phyloP scores from a whole-genome alignment of 176 grass and related monocot genomes.

The Echinochloa phyllopogon region DNA sequence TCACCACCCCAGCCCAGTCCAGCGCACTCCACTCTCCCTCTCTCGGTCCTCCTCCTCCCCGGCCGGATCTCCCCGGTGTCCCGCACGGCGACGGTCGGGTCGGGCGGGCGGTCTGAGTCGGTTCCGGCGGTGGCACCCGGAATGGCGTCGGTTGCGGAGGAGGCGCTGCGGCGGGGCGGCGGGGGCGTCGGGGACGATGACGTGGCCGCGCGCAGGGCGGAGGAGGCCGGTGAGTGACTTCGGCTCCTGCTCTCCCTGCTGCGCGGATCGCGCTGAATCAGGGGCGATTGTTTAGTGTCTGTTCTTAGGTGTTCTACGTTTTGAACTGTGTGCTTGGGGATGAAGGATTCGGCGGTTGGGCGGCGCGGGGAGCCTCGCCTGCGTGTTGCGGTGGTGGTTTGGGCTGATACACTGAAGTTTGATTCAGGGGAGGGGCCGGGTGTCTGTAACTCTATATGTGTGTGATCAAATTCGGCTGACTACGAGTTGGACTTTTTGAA shows the following conservation, averaged over 20 bases:
- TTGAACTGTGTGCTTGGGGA: not conserved
- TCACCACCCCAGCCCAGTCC: not conserved
- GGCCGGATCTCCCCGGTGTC: not conserved
- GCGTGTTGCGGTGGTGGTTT: not conserved
- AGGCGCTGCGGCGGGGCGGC: not conserved
- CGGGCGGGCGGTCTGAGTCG: not conserved
- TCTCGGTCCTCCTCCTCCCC: not conserved
- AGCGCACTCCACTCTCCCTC: not conserved
- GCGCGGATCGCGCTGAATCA: constrained; percentile 22
- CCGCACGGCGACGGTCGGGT: not conserved
- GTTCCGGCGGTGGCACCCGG: not conserved
- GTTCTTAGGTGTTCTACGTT: not conserved
- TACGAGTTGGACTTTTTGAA: not conserved
- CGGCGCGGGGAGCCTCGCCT: not conserved
- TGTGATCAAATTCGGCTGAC: constrained; percentile 17
- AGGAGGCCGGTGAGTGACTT: constrained; percentile 64
- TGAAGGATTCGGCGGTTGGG: not conserved
- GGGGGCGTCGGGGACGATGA: constrained; percentile 36
- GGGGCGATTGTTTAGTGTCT: not conserved
- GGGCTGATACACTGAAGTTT: constrained; percentile 18
- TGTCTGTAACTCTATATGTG: not conserved
- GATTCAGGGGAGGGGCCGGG: not conserved
- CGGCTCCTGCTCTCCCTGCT: not conserved
- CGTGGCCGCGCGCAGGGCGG: constrained; percentile 52
- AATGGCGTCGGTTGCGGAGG: constrained; percentile 4